A percentile compares a stretch with the other conserved stretches of the same genome.
Evolutionary conservation across 2,329 filamentous ascomycete species (phyloP).

Genomic region (Fusarium nygamai): DNA sequence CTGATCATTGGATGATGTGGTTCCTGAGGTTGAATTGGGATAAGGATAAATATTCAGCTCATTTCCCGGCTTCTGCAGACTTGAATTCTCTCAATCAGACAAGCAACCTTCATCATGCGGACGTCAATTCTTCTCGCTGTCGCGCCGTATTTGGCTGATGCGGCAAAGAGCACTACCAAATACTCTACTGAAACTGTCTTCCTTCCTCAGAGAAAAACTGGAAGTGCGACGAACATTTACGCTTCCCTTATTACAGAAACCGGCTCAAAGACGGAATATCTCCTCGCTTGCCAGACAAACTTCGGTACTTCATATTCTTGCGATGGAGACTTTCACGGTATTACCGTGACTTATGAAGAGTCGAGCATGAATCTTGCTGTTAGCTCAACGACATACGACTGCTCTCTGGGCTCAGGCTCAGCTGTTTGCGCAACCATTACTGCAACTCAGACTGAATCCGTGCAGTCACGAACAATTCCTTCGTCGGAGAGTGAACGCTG

Average conservation of each 20-base stretch:
- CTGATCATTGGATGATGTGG: neutral
- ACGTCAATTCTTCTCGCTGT: neutral
- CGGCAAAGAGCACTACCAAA: conserved; percentile 8
- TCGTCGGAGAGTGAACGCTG: conserved; percentile 19
- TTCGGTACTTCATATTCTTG: conserved; percentile 30
- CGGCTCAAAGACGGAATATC: conserved; percentile 34
- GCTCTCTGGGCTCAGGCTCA: neutral
- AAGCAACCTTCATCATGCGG: neutral
- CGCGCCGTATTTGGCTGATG: neutral
- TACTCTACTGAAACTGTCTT: conserved; percentile 30
- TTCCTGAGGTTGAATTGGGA: neutral
- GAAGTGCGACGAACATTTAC: conserved; percentile 34
- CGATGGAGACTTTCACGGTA: conserved; percentile 32
- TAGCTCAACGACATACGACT: conserved; percentile 32
- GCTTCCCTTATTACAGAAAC: conserved; percentile 37
- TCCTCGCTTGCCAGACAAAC: conserved; percentile 38
- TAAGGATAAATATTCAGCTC: neutral
- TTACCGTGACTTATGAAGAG: conserved; percentile 34
- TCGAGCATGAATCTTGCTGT: conserved; percentile 26
- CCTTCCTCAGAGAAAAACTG: conserved; percentile 24
- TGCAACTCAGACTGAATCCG: neutral
- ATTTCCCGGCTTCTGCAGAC: neutral
- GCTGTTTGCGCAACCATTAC: conserved; percentile 24
- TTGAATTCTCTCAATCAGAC: neutral
- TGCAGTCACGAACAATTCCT: conserved; percentile 1